Evolutionary conservation across 1,139 yeast genomes (phyloP).

Genomic region (Wickerhamiella pararugosa): DNA sequence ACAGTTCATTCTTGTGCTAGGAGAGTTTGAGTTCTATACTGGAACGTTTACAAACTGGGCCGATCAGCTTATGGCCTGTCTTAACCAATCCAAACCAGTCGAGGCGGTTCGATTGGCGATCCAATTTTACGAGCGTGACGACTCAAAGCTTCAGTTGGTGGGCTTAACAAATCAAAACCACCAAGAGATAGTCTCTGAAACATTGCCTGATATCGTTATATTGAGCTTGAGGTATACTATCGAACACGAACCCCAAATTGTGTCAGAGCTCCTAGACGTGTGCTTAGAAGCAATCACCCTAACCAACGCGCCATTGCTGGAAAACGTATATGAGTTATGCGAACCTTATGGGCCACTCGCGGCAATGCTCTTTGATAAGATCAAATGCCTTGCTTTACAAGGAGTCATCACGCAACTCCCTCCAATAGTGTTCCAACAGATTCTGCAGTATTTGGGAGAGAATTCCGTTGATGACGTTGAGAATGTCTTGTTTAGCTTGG

Average conservation of each 20-base stretch:
- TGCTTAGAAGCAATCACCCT: constrained; percentile 30
- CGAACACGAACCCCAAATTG: constrained; percentile 16
- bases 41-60: constrained; percentile 66
- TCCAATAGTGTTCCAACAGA: constrained; percentile 43
- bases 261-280: constrained; percentile 21
- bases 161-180: constrained; percentile 38
- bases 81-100: constrained; percentile 36
- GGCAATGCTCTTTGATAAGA: constrained; percentile 32
- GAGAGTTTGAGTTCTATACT: constrained; percentile 34
- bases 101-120: constrained; percentile 43
- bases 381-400: constrained; percentile 38
- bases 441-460: constrained; percentile 34
- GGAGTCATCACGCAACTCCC: constrained; percentile 37
- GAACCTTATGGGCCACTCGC: constrained; percentile 18
- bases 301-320: constrained; percentile 32
- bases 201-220: constrained; percentile 41
- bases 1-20: constrained; percentile 35
- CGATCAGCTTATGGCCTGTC: constrained; percentile 37
- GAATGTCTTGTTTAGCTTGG: constrained; percentile 49
- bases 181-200: constrained; percentile 35
- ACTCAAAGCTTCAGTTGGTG: constrained; percentile 32
- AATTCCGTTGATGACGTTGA: constrained; percentile 37
- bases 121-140: constrained; percentile 36
- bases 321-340: constrained; percentile 37
- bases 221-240: constrained; percentile 36